Evolutionary conservation across 257 asterid genomes (phyloP), one percentile per base, ranked within the genome.

Genomic region (Apocynum venetum): DNA sequence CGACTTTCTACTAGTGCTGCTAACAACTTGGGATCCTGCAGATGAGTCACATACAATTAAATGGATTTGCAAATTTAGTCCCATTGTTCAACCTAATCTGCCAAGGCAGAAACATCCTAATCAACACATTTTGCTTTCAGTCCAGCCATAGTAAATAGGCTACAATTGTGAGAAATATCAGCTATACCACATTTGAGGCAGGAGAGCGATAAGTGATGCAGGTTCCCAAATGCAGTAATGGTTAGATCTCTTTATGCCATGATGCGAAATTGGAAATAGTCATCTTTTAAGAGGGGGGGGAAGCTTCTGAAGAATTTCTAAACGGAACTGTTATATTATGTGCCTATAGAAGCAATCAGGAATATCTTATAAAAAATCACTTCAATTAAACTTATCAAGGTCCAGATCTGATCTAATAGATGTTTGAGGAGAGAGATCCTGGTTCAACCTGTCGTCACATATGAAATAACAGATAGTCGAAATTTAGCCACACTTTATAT

Each of bases 1-100:
- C 90, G 90, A 84, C 92, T 90, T 84, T 93, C 99, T 72, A 88
- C 87, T 76, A 96, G 86, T 76, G 98, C 99, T 74, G 97, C 97
- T 84, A 93, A 87, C 83, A 96, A 85, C 77, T 91, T 96, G 20
- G 99, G 97, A 86, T 96, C 98, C 99, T 96, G 91, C 72, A 75
- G 78, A 87, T 53, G 71, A 74, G 48, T 83, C 15, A 46, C 12
- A 46, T 17, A 41, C 31, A 71, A n/a, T 38, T 35, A 63, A 70
- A 25, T 64, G 51, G 68, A 46, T 73, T 36, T 7, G 6, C 38
- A 35, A 36, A 47, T 51, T 17, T 12, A 13, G 51, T 43, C 40
- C 20, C 4, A 40, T 52, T 51, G 25, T 20, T 47, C 14, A 71
- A 44, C 44, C n/a, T 49, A 15, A 72, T 35, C 9, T 57, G 40